A percentile compares a stretch with the other conserved stretches of the same genome.
Evolutionary conservation across 768 basidiomycete genomes (phyloP).

Genomic region (Astraeus odoratus): DNA sequence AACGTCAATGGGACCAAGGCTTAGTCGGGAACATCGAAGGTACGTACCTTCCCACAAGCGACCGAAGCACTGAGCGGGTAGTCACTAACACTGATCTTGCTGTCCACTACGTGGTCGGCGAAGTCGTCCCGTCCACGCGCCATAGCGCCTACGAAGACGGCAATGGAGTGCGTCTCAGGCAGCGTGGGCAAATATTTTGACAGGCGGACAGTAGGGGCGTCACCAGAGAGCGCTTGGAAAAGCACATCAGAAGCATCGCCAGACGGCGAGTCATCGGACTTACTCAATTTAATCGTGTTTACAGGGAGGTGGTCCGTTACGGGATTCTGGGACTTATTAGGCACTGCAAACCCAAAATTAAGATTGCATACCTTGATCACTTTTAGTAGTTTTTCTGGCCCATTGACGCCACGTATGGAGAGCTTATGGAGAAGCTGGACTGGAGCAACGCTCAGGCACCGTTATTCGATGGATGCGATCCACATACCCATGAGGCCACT

Average conservation of each 20-base stretch:
- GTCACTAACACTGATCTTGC: slow-evolving; percentile 95
- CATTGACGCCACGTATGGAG: slow-evolving; percentile 92
- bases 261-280: slow-evolving; percentile 26
- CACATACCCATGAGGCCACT: slow-evolving; percentile 92
- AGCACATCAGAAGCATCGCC: slow-evolving; percentile 5
- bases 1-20: slow-evolving; percentile 3
- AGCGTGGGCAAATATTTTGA: slow-evolving; percentile 81
- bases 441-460: slow-evolving; percentile 26
- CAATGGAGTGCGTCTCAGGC: slow-evolving; percentile 82
- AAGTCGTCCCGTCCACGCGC: slow-evolving; percentile 95
- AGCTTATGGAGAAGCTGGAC: slow-evolving; percentile 97
- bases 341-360: background rate
- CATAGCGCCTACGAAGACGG: slow-evolving; percentile 98
- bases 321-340: slow-evolving; percentile 60
- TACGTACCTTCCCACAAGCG: slow-evolving; percentile 89
- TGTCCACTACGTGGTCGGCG: slow-evolving; percentile 89
- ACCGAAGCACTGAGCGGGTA: slow-evolving; percentile 91
- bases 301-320: slow-evolving; percentile 89
- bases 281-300: slow-evolving; percentile 94
- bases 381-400: slow-evolving; percentile 93
- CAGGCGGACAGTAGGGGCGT: slow-evolving; percentile 74
- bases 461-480: background rate
- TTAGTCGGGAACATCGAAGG: background rate
- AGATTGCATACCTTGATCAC: slow-evolving; percentile 74
- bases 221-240: slow-evolving; percentile 76